Evolutionary conservation across 2,329 filamentous ascomycete species (phyloP), one percentile per base, ranked within the genome.

Genomic region (Sclerotinia minor): DNA sequence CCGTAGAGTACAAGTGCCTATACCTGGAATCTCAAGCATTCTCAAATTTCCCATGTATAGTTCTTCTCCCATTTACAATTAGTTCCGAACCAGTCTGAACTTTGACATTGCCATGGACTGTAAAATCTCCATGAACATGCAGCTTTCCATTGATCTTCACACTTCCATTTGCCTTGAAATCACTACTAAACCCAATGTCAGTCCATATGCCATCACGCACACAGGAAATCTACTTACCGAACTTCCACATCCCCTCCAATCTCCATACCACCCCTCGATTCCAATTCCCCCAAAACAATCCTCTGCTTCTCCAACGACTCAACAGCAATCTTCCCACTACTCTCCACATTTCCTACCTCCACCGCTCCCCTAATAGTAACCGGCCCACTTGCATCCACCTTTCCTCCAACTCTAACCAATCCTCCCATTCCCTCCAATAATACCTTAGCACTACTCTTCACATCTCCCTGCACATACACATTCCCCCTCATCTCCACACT

Each of bases 11-110:
- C 35, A 35, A 8, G 35, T 9, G 35, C 8, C 35, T 8, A 35
- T 35, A 35, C 35, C 6, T 35, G 35, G 5, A 44, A 13, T 5
- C n/a, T 38, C 35, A 63, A 24, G 45, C 45, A 63, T 63, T 47
- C 50, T 69, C 65, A 19, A 74, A 44, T 55, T 67, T 73, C 5
- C 73, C 73, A 68, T 73, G 69, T 60, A 74, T 69, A 5, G 72
- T 74, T n/a, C 70, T 72, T 60, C 67, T 74, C 5, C 73, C 73
- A 61, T 72, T 67, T 13, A 74, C 71, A 57, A 70, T 67, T 35
- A 74, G 55, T 26, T 69, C 52, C 15, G 69, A 66, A 0, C 73
- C 71, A 35, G 68, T 68, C 44, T 57, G 41, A 44, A 75, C 52
- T 38, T 53, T 69, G 0, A 74, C 68, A 41, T 65, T 65, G 3